A percentile compares a stretch with the other conserved stretches of the same genome.
Conservation (phyloP, 2,329 filamentous ascomycete species). For the Talaromyces funiculosus region DNA sequence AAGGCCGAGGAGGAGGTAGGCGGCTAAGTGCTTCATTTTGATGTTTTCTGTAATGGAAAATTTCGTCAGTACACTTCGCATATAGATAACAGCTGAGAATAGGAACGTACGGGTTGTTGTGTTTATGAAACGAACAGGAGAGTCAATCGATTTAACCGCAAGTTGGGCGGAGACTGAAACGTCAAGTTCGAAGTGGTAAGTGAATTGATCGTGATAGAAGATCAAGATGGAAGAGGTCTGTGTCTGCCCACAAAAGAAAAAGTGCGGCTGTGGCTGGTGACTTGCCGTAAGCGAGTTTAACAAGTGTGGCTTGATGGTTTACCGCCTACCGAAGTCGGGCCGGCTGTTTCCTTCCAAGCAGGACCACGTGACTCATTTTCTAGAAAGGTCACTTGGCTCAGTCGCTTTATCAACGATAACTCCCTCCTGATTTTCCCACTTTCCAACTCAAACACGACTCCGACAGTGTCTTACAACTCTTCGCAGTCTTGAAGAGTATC, state of each 20-base stretch:
- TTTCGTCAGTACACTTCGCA: background rate
- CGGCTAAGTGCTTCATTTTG: conserved; percentile 99
- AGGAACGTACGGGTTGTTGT: conserved; percentile 22
- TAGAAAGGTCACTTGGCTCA: conserved; percentile 7
- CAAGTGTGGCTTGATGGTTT: conserved; percentile 23
- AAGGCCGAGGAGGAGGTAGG: conserved; percentile 94
- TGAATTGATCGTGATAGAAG: conserved; percentile 28
- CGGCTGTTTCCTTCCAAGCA: background rate
- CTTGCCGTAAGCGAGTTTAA: conserved; percentile 31
- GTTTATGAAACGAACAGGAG: conserved; percentile 44
- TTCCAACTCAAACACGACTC: background rate
- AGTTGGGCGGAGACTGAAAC: conserved; percentile 98
- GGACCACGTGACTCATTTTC: conserved; percentile 12
- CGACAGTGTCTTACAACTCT: background rate
- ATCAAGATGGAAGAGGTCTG: conserved; percentile 19
- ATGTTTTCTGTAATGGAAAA: conserved; percentile 17
- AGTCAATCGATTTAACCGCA: conserved; percentile 99
- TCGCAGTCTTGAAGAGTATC: background rate
- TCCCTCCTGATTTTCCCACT: background rate
- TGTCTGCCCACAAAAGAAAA: conserved; percentile 25
- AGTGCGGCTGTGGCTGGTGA: conserved; percentile 36
- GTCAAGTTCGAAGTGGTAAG: conserved; percentile 67
- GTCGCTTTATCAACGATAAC: background rate
- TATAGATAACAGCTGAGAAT: background rate
- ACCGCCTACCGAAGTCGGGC: conserved; percentile 10